Percentiles rank a stretch among this genome's conserved stretches.
Conservation (phyloP, 805 yeast species). For the Kuraishia hungarica region DNA sequence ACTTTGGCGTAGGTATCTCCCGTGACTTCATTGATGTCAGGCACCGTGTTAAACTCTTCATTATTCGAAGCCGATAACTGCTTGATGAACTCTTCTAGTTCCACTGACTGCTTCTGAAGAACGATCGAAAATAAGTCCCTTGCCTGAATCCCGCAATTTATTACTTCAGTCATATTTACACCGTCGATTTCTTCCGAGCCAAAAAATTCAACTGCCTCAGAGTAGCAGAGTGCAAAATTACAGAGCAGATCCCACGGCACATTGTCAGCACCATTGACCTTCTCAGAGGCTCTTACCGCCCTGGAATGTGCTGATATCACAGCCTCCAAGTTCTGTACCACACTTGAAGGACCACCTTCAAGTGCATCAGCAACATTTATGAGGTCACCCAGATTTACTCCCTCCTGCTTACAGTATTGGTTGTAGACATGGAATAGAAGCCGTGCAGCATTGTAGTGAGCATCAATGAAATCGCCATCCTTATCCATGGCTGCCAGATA, state of each 20-base stretch:
- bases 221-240: conserved; percentile 38
- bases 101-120: conserved; percentile 14
- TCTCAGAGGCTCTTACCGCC: conserved; percentile 17
- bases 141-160: conserved; percentile 12
- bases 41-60: not conserved
- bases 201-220: conserved; percentile 34
- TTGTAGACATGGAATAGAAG: conserved; percentile 50
- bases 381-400: conserved; percentile 25
- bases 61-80: conserved; percentile 13
- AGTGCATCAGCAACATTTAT: conserved; percentile 23
- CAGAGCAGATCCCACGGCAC: conserved; percentile 34
- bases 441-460: conserved; percentile 51
- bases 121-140: conserved; percentile 8
- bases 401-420: conserved; percentile 39
- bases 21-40: conserved; percentile 3
- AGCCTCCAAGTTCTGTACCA: conserved; percentile 28
- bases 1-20: conserved; percentile 5
- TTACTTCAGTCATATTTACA: conserved; percentile 9
- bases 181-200: conserved; percentile 14
- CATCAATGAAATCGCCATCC: conserved; percentile 27
- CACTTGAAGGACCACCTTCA: conserved; percentile 19
- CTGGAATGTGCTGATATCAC: conserved; percentile 31
- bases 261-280: not conserved
- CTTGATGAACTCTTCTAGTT: conserved; percentile 17
- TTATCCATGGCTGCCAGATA: conserved; percentile 30